A percentile compares a stretch with the other conserved stretches of the same genome.
These are phyloP conservation scores for Podospora pseudocomata DNA, from an alignment of 495 filamentous ascomycete species.

Conservation along the genomic window DNA sequence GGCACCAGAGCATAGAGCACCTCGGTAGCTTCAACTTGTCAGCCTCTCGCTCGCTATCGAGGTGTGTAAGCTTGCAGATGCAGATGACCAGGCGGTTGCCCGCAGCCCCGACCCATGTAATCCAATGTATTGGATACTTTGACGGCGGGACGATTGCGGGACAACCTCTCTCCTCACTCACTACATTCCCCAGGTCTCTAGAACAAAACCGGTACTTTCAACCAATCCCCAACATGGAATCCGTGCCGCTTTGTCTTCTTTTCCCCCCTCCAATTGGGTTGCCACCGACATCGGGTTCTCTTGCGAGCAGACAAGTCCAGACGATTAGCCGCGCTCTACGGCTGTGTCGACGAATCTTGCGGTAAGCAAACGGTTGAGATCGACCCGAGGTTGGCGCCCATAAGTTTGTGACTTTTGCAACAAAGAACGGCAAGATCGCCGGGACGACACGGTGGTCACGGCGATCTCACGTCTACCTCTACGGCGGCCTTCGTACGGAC, in stretches of 20 bases:
- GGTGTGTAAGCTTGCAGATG: background rate
- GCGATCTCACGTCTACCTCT: background rate
- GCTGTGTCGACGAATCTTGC: background rate
- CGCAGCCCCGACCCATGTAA: constrained; percentile 1
- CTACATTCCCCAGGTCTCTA: constrained; percentile 6
- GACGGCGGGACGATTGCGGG: constrained; percentile 1
- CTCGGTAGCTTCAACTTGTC: constrained; percentile 7
- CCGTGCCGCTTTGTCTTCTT: constrained; percentile 3
- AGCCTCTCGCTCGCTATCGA: background rate
- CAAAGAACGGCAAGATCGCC: background rate
- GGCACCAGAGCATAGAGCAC: constrained; percentile 13
- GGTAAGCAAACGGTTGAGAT: background rate
- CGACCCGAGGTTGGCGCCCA: background rate
- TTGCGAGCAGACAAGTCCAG: background rate
- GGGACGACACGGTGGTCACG: background rate
- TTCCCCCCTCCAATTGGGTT: constrained; percentile 1
- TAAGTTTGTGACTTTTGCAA: background rate
- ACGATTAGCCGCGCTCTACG: constrained; percentile 2
- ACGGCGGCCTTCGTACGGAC: background rate
- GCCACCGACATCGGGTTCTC: background rate
- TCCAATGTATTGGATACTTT: constrained; percentile 10
- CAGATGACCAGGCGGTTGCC: background rate
- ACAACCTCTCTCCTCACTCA: background rate
- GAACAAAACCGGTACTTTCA: constrained; percentile 13
- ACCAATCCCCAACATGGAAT: constrained; percentile 1